Base-by-base conservation (phyloP, 2,329 filamentous ascomycete genomes). In the Neophaeococcomyces aloes region DNA sequence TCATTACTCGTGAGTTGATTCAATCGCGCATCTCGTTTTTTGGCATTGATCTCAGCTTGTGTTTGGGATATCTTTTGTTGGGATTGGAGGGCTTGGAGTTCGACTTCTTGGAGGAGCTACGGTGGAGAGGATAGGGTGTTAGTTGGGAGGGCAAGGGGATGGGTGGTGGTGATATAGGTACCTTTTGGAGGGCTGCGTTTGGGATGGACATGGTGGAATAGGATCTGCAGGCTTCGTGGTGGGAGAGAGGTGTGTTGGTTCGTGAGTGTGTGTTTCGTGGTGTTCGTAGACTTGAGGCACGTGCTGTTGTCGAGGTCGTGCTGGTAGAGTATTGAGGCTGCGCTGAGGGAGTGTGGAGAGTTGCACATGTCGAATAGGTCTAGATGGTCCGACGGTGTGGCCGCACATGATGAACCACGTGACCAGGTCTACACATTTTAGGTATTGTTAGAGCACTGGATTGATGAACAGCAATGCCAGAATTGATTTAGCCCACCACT, bases 151-250 rank as follows among this genome's bases (percentile, higher is more conserved):
- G 27, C 38, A 21, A 31, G 32, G 31, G 25, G 19, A 30, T 29
- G 27, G n/a, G 10, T 14, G 19, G 7, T 30, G 17, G 6, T 10
- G 14, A 7, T n/a, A 13, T 27, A 6, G 29, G 27, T 61, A 89
- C 89, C 81, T 95, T 94, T 63, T 94, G 85, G 52, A 96, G 71
- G 47, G 88, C 87, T 68, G 94, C 86, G 59, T 93, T 94, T 42
- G 88, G 82, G 56, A 96, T 91, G 43, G 89, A 86, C 89, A 96
- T 95, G 40, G 57, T 75, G 56, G 35, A 36, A 3, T 30, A 38
- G 31, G 17, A 33, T 15, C 31, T n/a, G n/a, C n/a, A n/a, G n/a
- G 31, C 31, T 15, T 7, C 7, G 17, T 6, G 23, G 5, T 14
- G 7, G 7, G 14, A 33, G 17, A 7, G n/a, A 7, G 7, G 31